Evolutionary conservation across 495 filamentous ascomycete genomes (phyloP), one percentile per base, ranked within the genome.

Genomic region (Annulohypoxylon nitens): DNA sequence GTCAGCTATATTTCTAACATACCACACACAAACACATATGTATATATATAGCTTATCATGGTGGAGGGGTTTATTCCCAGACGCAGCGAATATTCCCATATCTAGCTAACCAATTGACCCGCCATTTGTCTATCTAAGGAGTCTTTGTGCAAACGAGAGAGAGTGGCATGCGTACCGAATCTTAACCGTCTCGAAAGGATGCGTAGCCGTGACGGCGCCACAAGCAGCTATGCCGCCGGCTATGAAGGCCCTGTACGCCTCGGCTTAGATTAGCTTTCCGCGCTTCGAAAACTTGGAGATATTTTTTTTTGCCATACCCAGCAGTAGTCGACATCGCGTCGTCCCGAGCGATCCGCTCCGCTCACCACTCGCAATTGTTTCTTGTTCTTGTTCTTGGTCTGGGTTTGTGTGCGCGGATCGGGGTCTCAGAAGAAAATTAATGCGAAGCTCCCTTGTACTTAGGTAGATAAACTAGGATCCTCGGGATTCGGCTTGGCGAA

Each of bases 151-250:
- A 39, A 53, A 53, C 3, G 62, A 61, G 39, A 57, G 39, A 57
- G 45, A 26, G 64, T 30, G 48, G 67, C 8, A 63, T 71, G 66
- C 73, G 66, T 76, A 95, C 92, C 95, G 93, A 79, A 98, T 99
- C 89, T 99, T 99, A 66, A 98, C 94, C 6, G 96, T 98, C 83
- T 99, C 96, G 84, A 98, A 98, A 68, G 94, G 93, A 81, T 99
- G 96, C 43, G 96, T 99, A 53, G 97, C 95, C 3, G 96, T 98
- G 59, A 99, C 97, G 61, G 96, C 96, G 72, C 96, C 96, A 82
- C 94, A 97, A 61, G 97, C 96, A 73, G 96, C 96, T 78, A 98
- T 92, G 69, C 96, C 96, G 79, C 96, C 96, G 26, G 96, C 94
- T 72, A 98, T 87, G 86, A 99, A 99, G 51, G 88, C 86, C 63